Base-by-base conservation (phyloP, 2,329 filamentous ascomycete species). In the Chaetomium sp. region DNA sequence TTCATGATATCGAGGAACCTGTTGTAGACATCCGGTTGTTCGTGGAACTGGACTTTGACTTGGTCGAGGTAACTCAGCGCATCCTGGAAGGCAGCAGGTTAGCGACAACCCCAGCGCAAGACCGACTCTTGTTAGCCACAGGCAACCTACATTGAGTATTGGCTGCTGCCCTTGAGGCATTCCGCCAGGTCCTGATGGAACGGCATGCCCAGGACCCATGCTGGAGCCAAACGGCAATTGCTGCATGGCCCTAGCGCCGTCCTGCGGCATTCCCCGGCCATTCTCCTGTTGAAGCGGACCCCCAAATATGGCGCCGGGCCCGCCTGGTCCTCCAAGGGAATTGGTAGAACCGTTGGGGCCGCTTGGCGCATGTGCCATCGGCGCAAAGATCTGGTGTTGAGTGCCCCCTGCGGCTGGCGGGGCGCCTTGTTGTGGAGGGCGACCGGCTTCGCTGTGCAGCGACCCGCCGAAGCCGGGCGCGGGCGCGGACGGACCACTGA, bases 1-100 rank as follows among this genome's bases (percentile, higher is more conserved):
- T 99, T 99, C 95, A 99, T 99, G 57, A 99, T 99, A 72, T 99
- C 95, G 54, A 99, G 80, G 72, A 99, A 98, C 45, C 91, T 85
- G 74, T 98, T 98, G 74, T 99, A 99, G 0, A 99, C 95, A 76
- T 98, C 94, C 4, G 95, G 93, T 70, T 97, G 93, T 68, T 98
- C 94, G 66, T 93, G 91, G 72, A 99, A 99, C 74, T 97, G 93
- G 31, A 98, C 93, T 78, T 99, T 99, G 69, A 99, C 95, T 77
- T 98, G 95, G 74, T 99, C 95, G 27, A 99, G 86, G 74, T 99
- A 99, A 73, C 93, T 97, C 53, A 99, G 84, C 35, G 95, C 95
- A 74, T 87, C 82, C 82, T 86, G 71, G 25, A 55, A 64, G 61
- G 16, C 54, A 57, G 47, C 59, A 53, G 42, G 71, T 78, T 69